Conservation (phyloP, 345 rosid species). For the Lepidium sativum region DNA sequence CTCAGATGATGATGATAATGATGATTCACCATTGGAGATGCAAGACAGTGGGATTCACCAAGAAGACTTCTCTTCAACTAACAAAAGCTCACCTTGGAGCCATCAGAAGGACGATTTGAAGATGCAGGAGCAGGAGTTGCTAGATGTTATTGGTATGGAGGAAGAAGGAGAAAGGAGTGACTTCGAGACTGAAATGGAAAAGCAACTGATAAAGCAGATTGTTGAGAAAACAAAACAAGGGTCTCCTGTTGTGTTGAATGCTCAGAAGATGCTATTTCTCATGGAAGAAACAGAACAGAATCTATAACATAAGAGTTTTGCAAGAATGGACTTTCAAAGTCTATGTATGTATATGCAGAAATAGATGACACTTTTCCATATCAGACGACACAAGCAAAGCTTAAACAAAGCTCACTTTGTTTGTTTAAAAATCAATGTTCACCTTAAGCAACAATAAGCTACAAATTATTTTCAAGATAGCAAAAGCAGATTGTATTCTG, state of each 20-base stretch:
- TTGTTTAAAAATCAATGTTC: not conserved
- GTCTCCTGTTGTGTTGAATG: slow-evolving; percentile 60
- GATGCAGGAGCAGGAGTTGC: slow-evolving; percentile 26
- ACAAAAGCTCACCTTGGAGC: slow-evolving; percentile 25
- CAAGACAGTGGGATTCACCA: slow-evolving; percentile 24
- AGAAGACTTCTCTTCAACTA: slow-evolving; percentile 14
- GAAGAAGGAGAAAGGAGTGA: slow-evolving; percentile 45
- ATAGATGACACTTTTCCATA: not conserved
- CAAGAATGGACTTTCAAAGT: not conserved
- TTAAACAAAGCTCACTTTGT: not conserved
- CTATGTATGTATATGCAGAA: not conserved
- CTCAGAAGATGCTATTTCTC: slow-evolving; percentile 50
- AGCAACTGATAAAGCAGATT: slow-evolving; percentile 66
- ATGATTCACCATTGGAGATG: slow-evolving; percentile 24
- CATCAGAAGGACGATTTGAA: not conserved
- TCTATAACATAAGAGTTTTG: not conserved
- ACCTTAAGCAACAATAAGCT: slow-evolving; percentile 11
- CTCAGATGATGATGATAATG: slow-evolving; percentile 43
- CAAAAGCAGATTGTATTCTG: slow-evolving; percentile 3
- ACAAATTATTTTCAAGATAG: slow-evolving; percentile 16
- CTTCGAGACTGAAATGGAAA: slow-evolving; percentile 52
- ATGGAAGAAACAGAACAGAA: slow-evolving; percentile 32
- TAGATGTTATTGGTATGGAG: slow-evolving; percentile 22
- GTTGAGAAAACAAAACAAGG: slow-evolving; percentile 81
- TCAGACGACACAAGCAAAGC: not conserved